Percentiles rank a stretch among this genome's conserved stretches.
phyloP scores from a whole-genome alignment of 202 grass and related monocot species.

The Saccharum hybrid region DNA sequence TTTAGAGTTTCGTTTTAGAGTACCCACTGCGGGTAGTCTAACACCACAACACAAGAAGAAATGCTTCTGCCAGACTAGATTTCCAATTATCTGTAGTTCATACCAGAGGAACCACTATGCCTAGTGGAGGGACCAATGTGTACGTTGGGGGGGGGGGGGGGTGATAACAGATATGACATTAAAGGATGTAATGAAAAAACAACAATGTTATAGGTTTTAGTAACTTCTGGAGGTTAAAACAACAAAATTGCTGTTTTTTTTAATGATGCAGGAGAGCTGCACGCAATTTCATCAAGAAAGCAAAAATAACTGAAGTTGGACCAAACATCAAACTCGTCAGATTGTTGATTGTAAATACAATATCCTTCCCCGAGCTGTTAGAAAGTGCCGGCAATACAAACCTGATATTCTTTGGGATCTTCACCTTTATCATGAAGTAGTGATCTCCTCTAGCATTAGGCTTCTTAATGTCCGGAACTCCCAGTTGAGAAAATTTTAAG shows the following conservation, averaged over 20 bases:
- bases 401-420: conserved; percentile 85
- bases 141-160: too few relatives aligned
- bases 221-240: not conserved
- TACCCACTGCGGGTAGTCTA: too few relatives aligned
- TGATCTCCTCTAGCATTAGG: conserved; percentile 78
- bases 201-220: too few relatives aligned
- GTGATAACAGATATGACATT: too few relatives aligned
- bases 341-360: not conserved
- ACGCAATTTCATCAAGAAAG: not conserved
- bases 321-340: not conserved
- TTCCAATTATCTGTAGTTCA: not conserved
- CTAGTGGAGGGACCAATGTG: too few relatives aligned
- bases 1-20: too few relatives aligned
- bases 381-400: conserved; percentile 35
- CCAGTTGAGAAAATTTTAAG: conserved; percentile 64
- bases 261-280: not conserved
- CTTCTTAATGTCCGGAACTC: conserved; percentile 70
- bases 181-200: not conserved
- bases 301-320: conserved; percentile 12
- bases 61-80: conserved; percentile 23
- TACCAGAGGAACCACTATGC: not conserved
- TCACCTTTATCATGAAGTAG: conserved; percentile 72
- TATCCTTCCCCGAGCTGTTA: not conserved
- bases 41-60: not conserved
- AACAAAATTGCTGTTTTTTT: not conserved